Conservation (phyloP, 2,329 filamentous ascomycete genomes). For the Samsoniella hepiali region DNA sequence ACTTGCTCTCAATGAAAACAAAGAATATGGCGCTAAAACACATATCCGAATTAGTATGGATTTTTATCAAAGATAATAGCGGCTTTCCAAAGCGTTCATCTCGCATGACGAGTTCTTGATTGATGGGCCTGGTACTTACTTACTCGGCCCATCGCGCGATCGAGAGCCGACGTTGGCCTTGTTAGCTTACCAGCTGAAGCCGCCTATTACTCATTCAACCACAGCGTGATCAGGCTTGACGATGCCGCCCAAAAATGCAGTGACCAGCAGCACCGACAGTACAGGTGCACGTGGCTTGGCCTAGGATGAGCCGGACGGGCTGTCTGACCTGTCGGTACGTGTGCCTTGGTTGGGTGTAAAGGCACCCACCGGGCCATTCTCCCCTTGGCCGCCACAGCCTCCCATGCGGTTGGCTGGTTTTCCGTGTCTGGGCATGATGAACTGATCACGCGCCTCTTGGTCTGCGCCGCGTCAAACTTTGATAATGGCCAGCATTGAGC, state of each 20-base stretch:
- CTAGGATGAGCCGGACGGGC: background rate
- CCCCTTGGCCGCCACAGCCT: too few relatives aligned
- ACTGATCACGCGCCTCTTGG: too few relatives aligned
- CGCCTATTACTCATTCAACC: background rate
- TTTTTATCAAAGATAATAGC: too few relatives aligned
- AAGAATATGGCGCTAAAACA: too few relatives aligned
- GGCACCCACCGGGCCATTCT: too few relatives aligned
- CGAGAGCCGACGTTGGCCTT: background rate
- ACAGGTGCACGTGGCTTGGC: background rate
- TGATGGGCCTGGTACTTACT: background rate
- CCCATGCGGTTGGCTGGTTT: too few relatives aligned
- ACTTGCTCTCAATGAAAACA: too few relatives aligned
- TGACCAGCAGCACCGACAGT: background rate
- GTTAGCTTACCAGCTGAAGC: background rate
- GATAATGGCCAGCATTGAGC: conserved; percentile 8
- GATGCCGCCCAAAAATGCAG: background rate
- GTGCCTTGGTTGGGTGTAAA: too few relatives aligned
- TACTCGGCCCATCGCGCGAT: background rate
- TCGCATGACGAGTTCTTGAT: background rate
- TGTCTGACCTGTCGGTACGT: background rate
- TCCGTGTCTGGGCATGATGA: too few relatives aligned
- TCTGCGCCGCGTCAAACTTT: background rate
- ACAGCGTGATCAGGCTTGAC: too few relatives aligned
- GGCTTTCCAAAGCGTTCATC: too few relatives aligned
- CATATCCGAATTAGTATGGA: too few relatives aligned